A percentile compares a stretch with the other conserved stretches of the same genome.
Evolutionary conservation across 2,329 filamentous ascomycete genomes (phyloP).

Genomic region (Alternaria sp.): DNA sequence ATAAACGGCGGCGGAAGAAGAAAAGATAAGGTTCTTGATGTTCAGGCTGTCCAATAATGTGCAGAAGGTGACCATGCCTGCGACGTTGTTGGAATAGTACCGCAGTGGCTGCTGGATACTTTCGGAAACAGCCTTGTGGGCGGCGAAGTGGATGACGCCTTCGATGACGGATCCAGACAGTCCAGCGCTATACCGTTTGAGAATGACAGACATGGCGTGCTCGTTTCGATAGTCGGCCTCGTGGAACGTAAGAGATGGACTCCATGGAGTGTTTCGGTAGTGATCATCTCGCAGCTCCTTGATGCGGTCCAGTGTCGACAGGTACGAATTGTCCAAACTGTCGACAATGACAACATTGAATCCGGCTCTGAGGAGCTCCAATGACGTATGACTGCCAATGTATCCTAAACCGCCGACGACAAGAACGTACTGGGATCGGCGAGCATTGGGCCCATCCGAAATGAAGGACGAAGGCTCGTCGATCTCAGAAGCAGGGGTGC

Average conservation of each 20-base stretch:
- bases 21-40: slow-evolving; percentile 71
- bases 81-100: slow-evolving; percentile 72
- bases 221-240: slow-evolving; percentile 54
- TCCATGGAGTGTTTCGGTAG: not conserved
- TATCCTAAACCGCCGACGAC: slow-evolving; percentile 58
- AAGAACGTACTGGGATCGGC: slow-evolving; percentile 15
- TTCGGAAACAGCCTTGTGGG: slow-evolving; percentile 69
- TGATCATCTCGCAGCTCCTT: slow-evolving; percentile 4
- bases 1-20: slow-evolving; percentile 71
- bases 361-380: slow-evolving; percentile 61
- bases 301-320: slow-evolving; percentile 41
- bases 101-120: slow-evolving; percentile 65
- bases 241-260: slow-evolving; percentile 54
- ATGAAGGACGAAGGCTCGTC: not conserved
- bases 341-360: slow-evolving; percentile 58
- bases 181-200: slow-evolving; percentile 33
- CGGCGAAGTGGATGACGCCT: slow-evolving; percentile 72
- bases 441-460: not conserved
- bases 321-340: slow-evolving; percentile 51
- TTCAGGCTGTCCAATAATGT: slow-evolving; percentile 62
- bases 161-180: slow-evolving; percentile 52
- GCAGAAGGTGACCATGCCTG: slow-evolving; percentile 66
- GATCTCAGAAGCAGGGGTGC: slow-evolving; percentile 2
- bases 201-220: slow-evolving; percentile 12
- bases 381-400: slow-evolving; percentile 62